Evolutionary conservation across 495 filamentous ascomycete genomes (phyloP).

Genomic region (Amphirosellinia nigrospora): DNA sequence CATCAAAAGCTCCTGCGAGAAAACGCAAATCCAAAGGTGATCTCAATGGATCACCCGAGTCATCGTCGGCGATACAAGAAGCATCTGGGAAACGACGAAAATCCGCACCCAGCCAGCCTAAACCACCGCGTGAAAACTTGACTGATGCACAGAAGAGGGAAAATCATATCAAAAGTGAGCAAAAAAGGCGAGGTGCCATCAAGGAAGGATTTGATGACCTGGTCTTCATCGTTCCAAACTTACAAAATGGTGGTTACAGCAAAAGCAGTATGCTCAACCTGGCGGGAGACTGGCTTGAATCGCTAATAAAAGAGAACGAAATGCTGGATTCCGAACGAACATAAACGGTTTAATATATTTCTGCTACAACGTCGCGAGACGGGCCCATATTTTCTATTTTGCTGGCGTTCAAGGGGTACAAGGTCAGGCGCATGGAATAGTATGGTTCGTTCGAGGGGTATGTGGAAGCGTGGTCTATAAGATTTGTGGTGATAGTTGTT

Average conservation of each 20-base stretch:
- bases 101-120: conserved; percentile 40
- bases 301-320: conserved; percentile 70
- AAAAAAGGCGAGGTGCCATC: conserved; percentile 81
- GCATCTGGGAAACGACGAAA: conserved; percentile 36
- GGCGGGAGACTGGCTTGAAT: conserved; percentile 75
- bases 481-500: not conserved
- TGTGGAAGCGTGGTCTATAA: not conserved
- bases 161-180: conserved; percentile 89
- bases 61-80: conserved; percentile 38
- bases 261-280: conserved; percentile 78
- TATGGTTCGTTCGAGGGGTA: conserved; percentile 13
- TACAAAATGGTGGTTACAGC: conserved; percentile 73
- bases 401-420: conserved; percentile 34
- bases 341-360: conserved; percentile 35
- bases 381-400: conserved; percentile 27
- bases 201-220: conserved; percentile 78
- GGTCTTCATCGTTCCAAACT: conserved; percentile 70
- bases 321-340: conserved; percentile 43
- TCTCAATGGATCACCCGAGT: conserved; percentile 31
- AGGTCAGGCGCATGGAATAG: conserved; percentile 29
- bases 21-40: conserved; percentile 47
- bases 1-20: conserved; percentile 30
- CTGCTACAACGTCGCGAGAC: not conserved
- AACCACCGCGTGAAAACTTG: conserved; percentile 73
- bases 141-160: conserved; percentile 82